Evolutionary conservation across 148 eudicot species (phyloP).

Genomic region (Linanthus parryae): DNA sequence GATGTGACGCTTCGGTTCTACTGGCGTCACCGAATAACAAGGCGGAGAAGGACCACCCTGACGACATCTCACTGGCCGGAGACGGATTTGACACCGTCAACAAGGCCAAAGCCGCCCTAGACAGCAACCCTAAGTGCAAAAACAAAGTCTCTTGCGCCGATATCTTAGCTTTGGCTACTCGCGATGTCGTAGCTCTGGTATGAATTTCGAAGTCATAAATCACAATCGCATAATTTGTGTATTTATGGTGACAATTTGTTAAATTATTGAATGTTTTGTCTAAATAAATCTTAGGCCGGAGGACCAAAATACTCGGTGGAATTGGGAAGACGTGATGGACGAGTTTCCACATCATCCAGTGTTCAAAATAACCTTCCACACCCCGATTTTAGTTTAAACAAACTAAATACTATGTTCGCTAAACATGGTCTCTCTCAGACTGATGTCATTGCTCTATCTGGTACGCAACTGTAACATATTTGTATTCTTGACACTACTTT

Average conservation of each 20-base stretch:
- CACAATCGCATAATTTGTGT: conserved; percentile 3
- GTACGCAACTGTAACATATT: not conserved
- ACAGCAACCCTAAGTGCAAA: conserved; percentile 60
- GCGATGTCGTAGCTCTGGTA: conserved; percentile 67
- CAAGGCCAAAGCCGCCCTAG: conserved; percentile 73
- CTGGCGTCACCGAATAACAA: conserved; percentile 55
- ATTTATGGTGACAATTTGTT: conserved; percentile 27
- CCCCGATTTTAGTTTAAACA: conserved; percentile 30
- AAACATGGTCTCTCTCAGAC: conserved; percentile 28
- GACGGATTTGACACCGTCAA: conserved; percentile 80
- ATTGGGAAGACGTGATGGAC: conserved; percentile 65
- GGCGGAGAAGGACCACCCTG: conserved; percentile 66
- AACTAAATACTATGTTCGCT: conserved; percentile 40
- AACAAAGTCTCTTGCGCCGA: conserved; percentile 79
- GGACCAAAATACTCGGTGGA: conserved; percentile 59
- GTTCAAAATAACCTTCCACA: conserved; percentile 49
- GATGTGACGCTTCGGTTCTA: conserved; percentile 79
- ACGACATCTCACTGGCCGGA: conserved; percentile 64
- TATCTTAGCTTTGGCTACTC: conserved; percentile 62
- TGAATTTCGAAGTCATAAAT: conserved; percentile 21
- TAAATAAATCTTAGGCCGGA: conserved; percentile 27
- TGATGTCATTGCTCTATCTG: conserved; percentile 64
- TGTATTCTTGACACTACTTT: not conserved
- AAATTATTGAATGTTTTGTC: not conserved
- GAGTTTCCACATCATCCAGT: conserved; percentile 40